Base-by-base conservation (phyloP, 2,329 filamentous ascomycete genomes). In the Balansia obtecta region DNA sequence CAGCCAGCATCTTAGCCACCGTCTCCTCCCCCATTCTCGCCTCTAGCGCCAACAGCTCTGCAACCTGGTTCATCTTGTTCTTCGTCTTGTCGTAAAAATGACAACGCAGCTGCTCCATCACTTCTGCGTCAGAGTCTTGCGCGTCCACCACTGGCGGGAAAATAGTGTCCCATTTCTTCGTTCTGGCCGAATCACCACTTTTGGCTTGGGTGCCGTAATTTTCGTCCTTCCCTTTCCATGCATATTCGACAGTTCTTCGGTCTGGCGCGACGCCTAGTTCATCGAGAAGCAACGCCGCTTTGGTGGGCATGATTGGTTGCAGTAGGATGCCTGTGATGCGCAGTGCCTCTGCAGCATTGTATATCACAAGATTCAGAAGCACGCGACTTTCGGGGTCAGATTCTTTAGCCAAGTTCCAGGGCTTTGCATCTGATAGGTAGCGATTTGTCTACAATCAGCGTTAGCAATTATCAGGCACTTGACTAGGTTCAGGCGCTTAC, bases 291-390 rank as follows among this genome's bases (percentile, higher is more conserved):
- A 79, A 70, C 11, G 68, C 67, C 45, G 88, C 78, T 65, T 94
- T 95, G 40, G 71, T 73, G 0, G 93, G 93, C 77, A 98, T 95
- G 61, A 90, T 87, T 1, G 93, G 89, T 65, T 95, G 90, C 43
- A 98, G 71, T 45, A 97, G 71, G 57, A 98, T 95, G 13, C 83
- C 88, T 0, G 75, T 72, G 22, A 96, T 79, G 38, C 93, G 84
- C 45, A 96, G 64, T 4, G 85, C 78, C 67, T 98, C 93, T 9
- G 83, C 78, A 42, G 75, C 73, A 42, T 85, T 74, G 64, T 80
- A 96, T 30, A 98, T 73, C 38, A 77, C 75, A 57, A 74, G 71
- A 55, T 83, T 70, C 15, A 83, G 68, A 2, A 74, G 65, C 43
- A 50, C 61, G 1, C 63, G 66, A 34, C 66, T 66, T 2, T 63